Conservation (phyloP, 2,329 filamentous ascomycete genomes). For the Basipetospora chlamydospora region DNA sequence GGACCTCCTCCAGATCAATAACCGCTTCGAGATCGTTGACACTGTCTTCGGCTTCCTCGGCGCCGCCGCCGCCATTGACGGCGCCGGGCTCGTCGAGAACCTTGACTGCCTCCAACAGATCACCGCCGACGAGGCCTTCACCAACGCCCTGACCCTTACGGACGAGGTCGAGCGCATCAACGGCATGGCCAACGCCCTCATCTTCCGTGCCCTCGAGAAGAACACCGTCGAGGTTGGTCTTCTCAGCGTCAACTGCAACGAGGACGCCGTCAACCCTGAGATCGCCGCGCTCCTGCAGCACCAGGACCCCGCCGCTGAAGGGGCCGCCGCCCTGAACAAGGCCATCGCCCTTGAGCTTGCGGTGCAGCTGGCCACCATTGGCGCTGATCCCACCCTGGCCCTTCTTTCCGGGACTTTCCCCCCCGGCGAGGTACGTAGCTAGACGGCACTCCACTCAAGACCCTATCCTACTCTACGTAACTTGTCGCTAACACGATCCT, state of each 20-base stretch:
- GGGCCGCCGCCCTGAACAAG: slow-evolving; percentile 27
- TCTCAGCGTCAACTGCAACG: slow-evolving; percentile 22
- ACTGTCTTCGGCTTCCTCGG: slow-evolving; percentile 36
- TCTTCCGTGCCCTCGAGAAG: slow-evolving; percentile 33
- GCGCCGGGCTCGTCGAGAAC: slow-evolving; percentile 18
- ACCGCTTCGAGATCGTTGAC: slow-evolving; percentile 32
- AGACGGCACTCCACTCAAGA: not conserved
- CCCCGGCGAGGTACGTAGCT: slow-evolving; percentile 18
- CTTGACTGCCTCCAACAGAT: slow-evolving; percentile 24
- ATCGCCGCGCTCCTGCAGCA: slow-evolving; percentile 29
- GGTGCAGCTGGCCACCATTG: slow-evolving; percentile 26
- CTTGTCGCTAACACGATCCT: not conserved
- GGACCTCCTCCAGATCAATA: slow-evolving; percentile 25
- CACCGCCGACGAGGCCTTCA: slow-evolving; percentile 38
- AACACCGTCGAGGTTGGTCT: slow-evolving; percentile 27
- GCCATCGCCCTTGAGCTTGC: slow-evolving; percentile 24
- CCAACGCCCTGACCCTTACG: slow-evolving; percentile 32
- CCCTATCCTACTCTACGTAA: not conserved
- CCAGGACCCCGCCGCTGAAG: slow-evolving; percentile 26
- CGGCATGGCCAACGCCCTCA: slow-evolving; percentile 32
- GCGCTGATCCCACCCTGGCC: slow-evolving; percentile 25
- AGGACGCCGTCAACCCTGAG: slow-evolving; percentile 28
- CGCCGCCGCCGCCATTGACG: slow-evolving; percentile 28
- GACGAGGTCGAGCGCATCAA: slow-evolving; percentile 20
- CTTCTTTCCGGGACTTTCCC: slow-evolving; percentile 28